Conservation (phyloP, 1,284 basidiomycete genomes). For the Erythrobasidium hasegawianum region DNA sequence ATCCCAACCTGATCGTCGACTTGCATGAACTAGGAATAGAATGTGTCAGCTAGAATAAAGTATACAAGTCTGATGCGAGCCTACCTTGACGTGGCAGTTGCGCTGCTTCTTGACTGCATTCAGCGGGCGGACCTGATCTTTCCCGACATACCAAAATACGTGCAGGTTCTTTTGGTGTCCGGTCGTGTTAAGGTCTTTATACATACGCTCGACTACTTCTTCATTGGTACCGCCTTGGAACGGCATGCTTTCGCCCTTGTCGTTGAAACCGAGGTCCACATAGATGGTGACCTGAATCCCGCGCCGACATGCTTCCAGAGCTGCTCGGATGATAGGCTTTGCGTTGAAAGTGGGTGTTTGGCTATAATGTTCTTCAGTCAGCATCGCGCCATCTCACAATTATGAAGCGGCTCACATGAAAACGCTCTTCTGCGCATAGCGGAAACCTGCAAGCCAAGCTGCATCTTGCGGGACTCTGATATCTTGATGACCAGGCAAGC, state of each 20-base stretch:
- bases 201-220: slow-evolving; percentile 65
- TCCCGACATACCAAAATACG: slow-evolving; percentile 62
- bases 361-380: slow-evolving; percentile 43
- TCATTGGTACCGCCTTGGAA: slow-evolving; percentile 78
- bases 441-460: slow-evolving; percentile 69
- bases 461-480: slow-evolving; percentile 66
- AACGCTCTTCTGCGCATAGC: slow-evolving; percentile 64
- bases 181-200: slow-evolving; percentile 55
- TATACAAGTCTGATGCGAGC: background rate
- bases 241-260: slow-evolving; percentile 62
- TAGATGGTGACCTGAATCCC: slow-evolving; percentile 65
- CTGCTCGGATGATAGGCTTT: slow-evolving; percentile 61
- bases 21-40: slow-evolving; percentile 58
- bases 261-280: slow-evolving; percentile 57
- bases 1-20: slow-evolving; percentile 69
- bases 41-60: background rate
- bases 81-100: slow-evolving; percentile 60
- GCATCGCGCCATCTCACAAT: background rate
- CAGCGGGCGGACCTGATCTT: slow-evolving; percentile 67
- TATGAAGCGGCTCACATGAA: slow-evolving; percentile 57
- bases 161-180: slow-evolving; percentile 59
- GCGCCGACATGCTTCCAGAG: slow-evolving; percentile 63
- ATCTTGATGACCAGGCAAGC: slow-evolving; percentile 58
- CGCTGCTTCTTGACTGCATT: slow-evolving; percentile 69
- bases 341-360: slow-evolving; percentile 75